Evolutionary conservation across 352 stramenopile genomes (phyloP).

Genomic region (Proteromonas lacertae): DNA sequence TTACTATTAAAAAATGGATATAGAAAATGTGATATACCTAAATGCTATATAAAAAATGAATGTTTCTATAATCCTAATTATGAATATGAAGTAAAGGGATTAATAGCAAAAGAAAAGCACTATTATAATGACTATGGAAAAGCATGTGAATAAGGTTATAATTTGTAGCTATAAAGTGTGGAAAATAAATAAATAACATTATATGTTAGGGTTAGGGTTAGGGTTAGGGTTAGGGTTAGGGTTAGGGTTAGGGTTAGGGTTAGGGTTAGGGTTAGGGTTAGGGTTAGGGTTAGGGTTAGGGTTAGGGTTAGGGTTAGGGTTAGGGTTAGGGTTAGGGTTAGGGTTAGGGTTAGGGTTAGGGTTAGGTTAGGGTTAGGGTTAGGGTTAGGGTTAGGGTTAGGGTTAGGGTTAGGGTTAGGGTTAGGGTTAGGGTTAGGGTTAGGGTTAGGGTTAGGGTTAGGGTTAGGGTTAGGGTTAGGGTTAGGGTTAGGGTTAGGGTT

Average conservation of each 20-base stretch:
- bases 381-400: slow-evolving; percentile 9
- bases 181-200: too few relatives aligned
- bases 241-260: slow-evolving; percentile 8
- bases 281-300: slow-evolving; percentile 7
- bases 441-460: slow-evolving; percentile 7
- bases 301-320: slow-evolving; percentile 7
- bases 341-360: slow-evolving; percentile 8
- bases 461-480: slow-evolving; percentile 8
- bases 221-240: slow-evolving; percentile 7
- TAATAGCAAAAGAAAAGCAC: too few relatives aligned
- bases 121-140: too few relatives aligned
- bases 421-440: slow-evolving; percentile 5
- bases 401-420: slow-evolving; percentile 8
- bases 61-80: too few relatives aligned
- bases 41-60: too few relatives aligned
- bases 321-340: slow-evolving; percentile 7
- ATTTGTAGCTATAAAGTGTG: too few relatives aligned
- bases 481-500: slow-evolving; percentile 7
- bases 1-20: too few relatives aligned
- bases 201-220: slow-evolving; percentile 5
- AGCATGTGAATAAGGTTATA: too few relatives aligned
- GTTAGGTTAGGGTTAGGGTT: too few relatives aligned
- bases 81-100: too few relatives aligned
- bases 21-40: too few relatives aligned
- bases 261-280: slow-evolving; percentile 7